Evolutionary conservation across 495 filamentous ascomycete genomes (phyloP).

Genomic region (Staphylotrichum longicolle): DNA sequence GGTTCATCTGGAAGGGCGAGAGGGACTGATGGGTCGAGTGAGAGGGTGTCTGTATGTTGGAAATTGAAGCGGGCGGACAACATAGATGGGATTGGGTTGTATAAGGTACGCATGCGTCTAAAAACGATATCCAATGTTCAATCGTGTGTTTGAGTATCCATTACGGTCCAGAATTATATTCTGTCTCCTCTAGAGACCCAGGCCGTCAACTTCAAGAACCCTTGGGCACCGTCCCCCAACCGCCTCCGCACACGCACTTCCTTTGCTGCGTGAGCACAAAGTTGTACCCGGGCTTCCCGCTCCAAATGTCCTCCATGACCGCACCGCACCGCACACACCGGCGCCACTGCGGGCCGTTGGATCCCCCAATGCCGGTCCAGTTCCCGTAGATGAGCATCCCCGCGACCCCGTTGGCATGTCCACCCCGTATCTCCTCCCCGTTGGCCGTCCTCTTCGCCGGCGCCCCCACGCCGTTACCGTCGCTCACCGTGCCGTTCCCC

Average conservation of each 20-base stretch:
- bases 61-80: too few species aligned
- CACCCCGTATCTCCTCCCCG: background rate
- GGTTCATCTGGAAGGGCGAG: constrained; percentile 42
- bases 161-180: too few species aligned
- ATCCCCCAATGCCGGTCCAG: constrained; percentile 2
- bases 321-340: constrained; percentile 60
- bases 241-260: constrained; percentile 52
- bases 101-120: too few species aligned
- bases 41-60: background rate
- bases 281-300: constrained; percentile 40
- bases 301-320: constrained; percentile 60
- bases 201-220: constrained; percentile 7
- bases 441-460: background rate
- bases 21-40: background rate
- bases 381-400: background rate
- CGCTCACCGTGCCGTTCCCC: too few species aligned
- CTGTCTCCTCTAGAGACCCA: too few species aligned
- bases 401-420: background rate
- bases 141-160: too few species aligned
- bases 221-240: constrained; percentile 43
- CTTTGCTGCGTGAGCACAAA: constrained; percentile 54
- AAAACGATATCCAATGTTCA: too few species aligned
- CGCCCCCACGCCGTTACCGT: background rate
- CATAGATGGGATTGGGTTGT: too few species aligned
- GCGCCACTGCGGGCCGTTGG: constrained; percentile 42